Evolutionary conservation across 1,284 basidiomycete species (phyloP).

Genomic region (Sutorius eximius): DNA sequence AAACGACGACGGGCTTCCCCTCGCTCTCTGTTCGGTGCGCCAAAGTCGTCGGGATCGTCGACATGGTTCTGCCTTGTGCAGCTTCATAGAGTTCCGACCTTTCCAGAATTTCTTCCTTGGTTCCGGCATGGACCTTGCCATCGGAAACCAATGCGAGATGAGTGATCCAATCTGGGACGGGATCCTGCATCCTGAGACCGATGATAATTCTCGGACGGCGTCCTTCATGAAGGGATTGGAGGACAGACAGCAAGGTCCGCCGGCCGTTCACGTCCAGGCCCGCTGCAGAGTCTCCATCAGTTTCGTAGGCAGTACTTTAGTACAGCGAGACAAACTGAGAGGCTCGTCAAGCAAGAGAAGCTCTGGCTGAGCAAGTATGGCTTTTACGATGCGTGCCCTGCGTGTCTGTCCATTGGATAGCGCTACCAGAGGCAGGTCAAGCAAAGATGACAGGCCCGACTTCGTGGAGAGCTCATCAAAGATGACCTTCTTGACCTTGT

Average conservation of each 20-base stretch:
- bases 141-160: conserved; percentile 66
- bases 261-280: conserved; percentile 70
- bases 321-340: conserved; percentile 49
- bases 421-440: conserved; percentile 82
- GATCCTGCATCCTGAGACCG: conserved; percentile 79
- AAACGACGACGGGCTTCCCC: conserved; percentile 36
- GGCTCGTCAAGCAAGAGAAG: conserved; percentile 86
- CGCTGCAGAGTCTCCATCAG: conserved; percentile 44
- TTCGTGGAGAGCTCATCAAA: conserved; percentile 53
- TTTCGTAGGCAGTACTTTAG: not conserved
- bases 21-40: conserved; percentile 5
- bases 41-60: not conserved
- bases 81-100: conserved; percentile 12
- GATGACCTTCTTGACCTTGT: conserved; percentile 28
- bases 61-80: not conserved
- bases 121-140: conserved; percentile 48
- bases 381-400: conserved; percentile 80
- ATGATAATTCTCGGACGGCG: conserved; percentile 67
- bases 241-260: conserved; percentile 54
- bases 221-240: conserved; percentile 57
- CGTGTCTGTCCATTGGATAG: conserved; percentile 93
- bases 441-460: conserved; percentile 58
- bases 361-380: conserved; percentile 69
- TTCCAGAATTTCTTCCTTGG: conserved; percentile 41
- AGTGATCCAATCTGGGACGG: conserved; percentile 81